Base-by-base conservation (phyloP, 1,284 basidiomycete species). In the Albatrellus sp. region DNA sequence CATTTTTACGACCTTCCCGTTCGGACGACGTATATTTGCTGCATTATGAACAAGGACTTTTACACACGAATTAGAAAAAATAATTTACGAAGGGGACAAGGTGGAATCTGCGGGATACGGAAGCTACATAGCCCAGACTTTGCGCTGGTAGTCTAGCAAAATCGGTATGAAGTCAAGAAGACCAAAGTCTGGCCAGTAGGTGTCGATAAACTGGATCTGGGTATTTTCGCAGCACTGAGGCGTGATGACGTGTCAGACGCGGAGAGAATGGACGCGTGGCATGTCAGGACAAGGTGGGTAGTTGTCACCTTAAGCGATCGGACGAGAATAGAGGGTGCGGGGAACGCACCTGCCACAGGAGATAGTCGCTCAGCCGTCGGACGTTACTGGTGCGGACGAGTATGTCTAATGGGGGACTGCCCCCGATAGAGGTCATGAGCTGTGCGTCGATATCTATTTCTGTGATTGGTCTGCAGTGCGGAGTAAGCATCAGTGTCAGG, bases 181-280 rank as follows among this genome's bases (percentile, higher is more conserved):
- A 2, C 92, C 90, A 59, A 98, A 97, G 47, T 93, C 83, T 0
- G 96, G 96, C 96, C 96, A 99, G 59, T 86, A 94, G 0, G 78
- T 78, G 30, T 80, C 65, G n/a, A 82, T 76, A 61, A 97, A 94
- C 59, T 98, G 90, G n/a, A 98, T 66, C 53, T 93, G 90, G 0
- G 90, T 89, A 52, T 84, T 63, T 53, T 90, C 81, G 45, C 72
- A 84, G 52, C 79, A 78, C 80, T 92, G 60, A 35, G 16, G 14
- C 3, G 12, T 3, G 12, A 20, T 12, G 39, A 31, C 20, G 28
- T 40, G 29, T n/a, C 39, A 30, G n/a, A 13, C 34, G 34, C 9
- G 34, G 34, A 17, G n/a, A 17, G 10, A n/a, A 4, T 17, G 4
- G 34, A 35, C n/a, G 16, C n/a, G 9, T 35, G n/a, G 10, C n/a